Conservation (phyloP, 1,284 basidiomycete species). For the Malassezia obtusa region DNA sequence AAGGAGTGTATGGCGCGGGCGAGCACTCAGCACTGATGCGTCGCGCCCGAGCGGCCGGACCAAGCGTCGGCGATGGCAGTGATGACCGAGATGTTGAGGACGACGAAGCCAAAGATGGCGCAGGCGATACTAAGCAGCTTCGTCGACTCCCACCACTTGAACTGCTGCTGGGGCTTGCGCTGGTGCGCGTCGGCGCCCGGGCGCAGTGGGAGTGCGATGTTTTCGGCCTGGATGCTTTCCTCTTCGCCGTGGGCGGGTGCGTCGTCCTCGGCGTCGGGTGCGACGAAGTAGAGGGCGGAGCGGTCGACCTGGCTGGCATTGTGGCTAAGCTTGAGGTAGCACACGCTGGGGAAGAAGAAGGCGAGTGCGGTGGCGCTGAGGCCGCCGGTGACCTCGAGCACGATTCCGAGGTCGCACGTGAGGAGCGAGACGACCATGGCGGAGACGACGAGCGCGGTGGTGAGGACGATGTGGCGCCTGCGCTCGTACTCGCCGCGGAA, state of each 20-base stretch:
- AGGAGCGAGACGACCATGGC: slow-evolving; percentile 78
- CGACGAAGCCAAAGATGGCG: slow-evolving; percentile 39
- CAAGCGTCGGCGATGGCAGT: slow-evolving; percentile 10
- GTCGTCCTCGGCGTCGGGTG: slow-evolving; percentile 7
- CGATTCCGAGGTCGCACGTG: slow-evolving; percentile 92
- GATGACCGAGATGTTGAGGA: slow-evolving; percentile 27
- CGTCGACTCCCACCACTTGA: slow-evolving; percentile 43
- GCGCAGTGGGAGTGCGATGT: slow-evolving; percentile 40
- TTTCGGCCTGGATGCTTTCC: slow-evolving; percentile 30
- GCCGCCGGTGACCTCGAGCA: slow-evolving; percentile 93
- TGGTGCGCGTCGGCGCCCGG: slow-evolving; percentile 32
- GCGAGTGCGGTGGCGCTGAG: slow-evolving; percentile 86
- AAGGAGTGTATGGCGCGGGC: too few relatives aligned
- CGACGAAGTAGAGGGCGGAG: slow-evolving; percentile 11
- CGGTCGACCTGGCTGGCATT: slow-evolving; percentile 26
- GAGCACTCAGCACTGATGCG: slow-evolving; percentile 7
- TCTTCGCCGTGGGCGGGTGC: slow-evolving; percentile 19
- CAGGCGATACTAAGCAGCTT: slow-evolving; percentile 36
- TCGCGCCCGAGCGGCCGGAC: slow-evolving; percentile 11
- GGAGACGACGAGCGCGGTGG: slow-evolving; percentile 68
- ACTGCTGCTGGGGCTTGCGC: slow-evolving; percentile 21
- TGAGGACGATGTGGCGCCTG: slow-evolving; percentile 76
- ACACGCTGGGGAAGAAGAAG: slow-evolving; percentile 58
- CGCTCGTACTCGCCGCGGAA: slow-evolving; percentile 31
- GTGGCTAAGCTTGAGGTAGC: slow-evolving; percentile 42